A percentile compares a stretch with the other conserved stretches of the same genome.
These are phyloP conservation scores for Lentinus brumalis DNA, from an alignment of 768 basidiomycete species.

Conservation along the genomic window DNA sequence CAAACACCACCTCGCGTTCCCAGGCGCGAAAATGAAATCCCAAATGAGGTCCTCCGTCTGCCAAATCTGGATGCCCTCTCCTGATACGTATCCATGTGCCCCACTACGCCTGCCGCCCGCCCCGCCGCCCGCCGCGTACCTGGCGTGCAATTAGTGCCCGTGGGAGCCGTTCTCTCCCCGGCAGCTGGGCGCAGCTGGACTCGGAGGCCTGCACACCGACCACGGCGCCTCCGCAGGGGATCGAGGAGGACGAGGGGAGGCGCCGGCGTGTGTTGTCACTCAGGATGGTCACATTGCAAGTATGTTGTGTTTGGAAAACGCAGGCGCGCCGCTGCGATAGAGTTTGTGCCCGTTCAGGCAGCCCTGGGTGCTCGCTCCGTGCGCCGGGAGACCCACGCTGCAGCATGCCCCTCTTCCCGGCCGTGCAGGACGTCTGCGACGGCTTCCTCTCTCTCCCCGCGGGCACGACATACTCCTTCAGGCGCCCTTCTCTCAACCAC, in stretches of 20 bases:
- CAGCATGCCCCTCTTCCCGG: slow-evolving; percentile 8
- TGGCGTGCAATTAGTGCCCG: not conserved
- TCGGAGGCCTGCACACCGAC: too few relatives aligned
- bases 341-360: not conserved
- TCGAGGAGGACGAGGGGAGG: slow-evolving; percentile 5
- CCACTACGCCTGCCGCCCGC: slow-evolving; percentile 3
- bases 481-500: slow-evolving; percentile 4
- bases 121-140: not conserved
- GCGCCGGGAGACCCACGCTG: slow-evolving; percentile 2
- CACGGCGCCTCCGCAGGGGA: slow-evolving; percentile 4
- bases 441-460: slow-evolving; percentile 6
- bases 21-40: slow-evolving; percentile 28
- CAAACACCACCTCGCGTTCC: slow-evolving; percentile 31
- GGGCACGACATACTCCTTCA: slow-evolving; percentile 10
- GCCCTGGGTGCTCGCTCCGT: not conserved
- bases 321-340: not conserved
- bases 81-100: slow-evolving; percentile 24
- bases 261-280: slow-evolving; percentile 20
- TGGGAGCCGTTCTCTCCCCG: too few relatives aligned
- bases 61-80: slow-evolving; percentile 19
- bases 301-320: slow-evolving; percentile 20
- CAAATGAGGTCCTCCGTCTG: slow-evolving; percentile 18
- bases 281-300: slow-evolving; percentile 20
- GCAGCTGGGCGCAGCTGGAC: too few relatives aligned
- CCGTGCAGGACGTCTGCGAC: not conserved